Evolutionary conservation across 2,329 filamentous ascomycete species (phyloP), one percentile per base, ranked within the genome.

Genomic region (Plectosphaerella cucumerina): DNA sequence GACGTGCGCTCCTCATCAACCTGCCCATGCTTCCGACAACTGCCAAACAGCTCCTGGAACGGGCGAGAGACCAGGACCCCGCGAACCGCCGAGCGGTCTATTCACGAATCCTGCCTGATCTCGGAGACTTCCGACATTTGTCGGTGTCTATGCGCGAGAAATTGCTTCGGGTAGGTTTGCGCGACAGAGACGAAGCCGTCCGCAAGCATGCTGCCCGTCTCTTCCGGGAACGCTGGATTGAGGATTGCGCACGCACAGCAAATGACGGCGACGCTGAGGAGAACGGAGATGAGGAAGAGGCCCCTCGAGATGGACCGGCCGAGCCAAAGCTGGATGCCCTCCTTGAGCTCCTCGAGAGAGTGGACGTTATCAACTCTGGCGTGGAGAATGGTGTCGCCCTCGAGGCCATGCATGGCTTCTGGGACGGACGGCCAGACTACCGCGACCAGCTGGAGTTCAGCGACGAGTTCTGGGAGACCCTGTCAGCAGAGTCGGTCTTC

Each of bases 211-310:
- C 94, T 4, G 90, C 89, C 8, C 86, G 89, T 44, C 76, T 97
- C 6, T 99, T 99, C 72, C 85, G 88, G 54, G 92, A 97, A 63
- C 84, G 90, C n/a, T 99, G 94, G 94, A 93, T 99, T 54, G 93
- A 97, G 64, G 90, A 97, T 63, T 97, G 92, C 60, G 91, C 89
- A 6, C 86, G 86, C 2, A 18, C 17, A 6, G 10, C 17, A 18
- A 17, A 5, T 18, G 39, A 20, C 17, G 39, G 17, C 10, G 39
- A 42, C 5, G 35, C 8, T 12, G 75, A 77, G 17, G 81, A 82
- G 37, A 72, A 79, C 10, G 80, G 80, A 26, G 78, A 78, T 45
- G 70, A 71, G 15, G 77, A 83, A 52, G 71, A 81, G 6, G 77
- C 81, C 1, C 77, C 79, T 1, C 26, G 26, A 31, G 12, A 31